phyloP scores from a whole-genome alignment of 2,329 filamentous ascomycete species.

The Pseudogymnoascus sp. region DNA sequence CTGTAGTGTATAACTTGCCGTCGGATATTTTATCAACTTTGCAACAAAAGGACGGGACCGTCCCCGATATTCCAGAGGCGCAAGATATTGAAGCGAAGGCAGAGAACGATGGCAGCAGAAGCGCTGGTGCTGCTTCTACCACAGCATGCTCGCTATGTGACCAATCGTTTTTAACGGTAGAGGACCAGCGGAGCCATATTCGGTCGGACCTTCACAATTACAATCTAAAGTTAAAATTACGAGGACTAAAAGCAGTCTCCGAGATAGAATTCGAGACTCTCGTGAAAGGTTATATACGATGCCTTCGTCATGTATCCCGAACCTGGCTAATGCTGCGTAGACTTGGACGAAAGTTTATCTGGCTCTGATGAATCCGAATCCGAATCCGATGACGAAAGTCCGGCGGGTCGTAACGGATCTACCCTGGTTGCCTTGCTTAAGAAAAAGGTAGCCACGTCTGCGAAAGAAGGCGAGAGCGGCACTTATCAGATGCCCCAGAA shows the following conservation, averaged over 20 bases:
- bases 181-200: conserved; percentile 78
- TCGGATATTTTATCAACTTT: conserved; percentile 30
- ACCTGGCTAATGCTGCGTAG: conserved; percentile 23
- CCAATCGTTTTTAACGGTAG: conserved; percentile 60
- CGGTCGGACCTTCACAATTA: conserved; percentile 89
- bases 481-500: conserved; percentile 40
- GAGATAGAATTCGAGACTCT: conserved; percentile 83
- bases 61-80: background rate
- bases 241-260: conserved; percentile 61
- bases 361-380: conserved; percentile 67
- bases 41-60: conserved; percentile 22
- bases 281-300: conserved; percentile 43
- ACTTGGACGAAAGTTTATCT: conserved; percentile 85
- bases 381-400: conserved; percentile 53
- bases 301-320: background rate
- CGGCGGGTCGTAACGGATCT: conserved; percentile 51
- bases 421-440: conserved; percentile 70
- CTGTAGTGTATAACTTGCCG: conserved; percentile 28
- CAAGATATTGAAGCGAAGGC: background rate
- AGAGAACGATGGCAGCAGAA: background rate
- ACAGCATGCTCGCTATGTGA: conserved; percentile 77
- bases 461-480: conserved; percentile 40
- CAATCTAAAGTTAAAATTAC: conserved; percentile 86
- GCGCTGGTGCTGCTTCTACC: conserved; percentile 34
- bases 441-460: conserved; percentile 67